Base-by-base conservation (phyloP, 129 eudicot species). In the Escallonia rubra region DNA sequence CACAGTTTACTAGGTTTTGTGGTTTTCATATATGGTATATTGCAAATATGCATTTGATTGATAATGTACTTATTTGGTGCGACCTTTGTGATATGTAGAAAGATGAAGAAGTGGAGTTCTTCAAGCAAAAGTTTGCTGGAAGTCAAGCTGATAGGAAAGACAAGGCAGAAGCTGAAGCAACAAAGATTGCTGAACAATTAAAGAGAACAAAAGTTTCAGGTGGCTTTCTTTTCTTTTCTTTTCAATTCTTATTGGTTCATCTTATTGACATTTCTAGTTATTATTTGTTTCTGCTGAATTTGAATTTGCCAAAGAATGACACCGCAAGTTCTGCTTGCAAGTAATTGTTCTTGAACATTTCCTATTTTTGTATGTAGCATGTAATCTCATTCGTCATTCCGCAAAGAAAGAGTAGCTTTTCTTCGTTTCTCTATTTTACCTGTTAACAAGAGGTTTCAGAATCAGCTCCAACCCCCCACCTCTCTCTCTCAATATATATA, bases 61-160 rank as follows among this genome's bases (percentile, higher is more conserved):
- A 54, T 7, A 62, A 46, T 45, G 38, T 64, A 43, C 49, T 71
- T 56, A 56, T 12, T 48, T 48, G 76, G 3, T 57, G 40, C 16
- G 50, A 6, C 9, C 65, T 56, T 15, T 16, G 13, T 75, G 49
- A 49, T 68, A 16, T 79, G 82, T 79, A 93, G 98, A 80, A 79
- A 84, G 96, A 93, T 66, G 90, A 89, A 40, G 96, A 93, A 47
- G 84, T 84, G 55, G 96, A 86, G 41, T 78, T 67, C 43, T 89
- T 70, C 52, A 79, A 92, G 74, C 73, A 74, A 43, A 89, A 82
- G 79, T 93, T 89, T 93, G 98, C 98, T 76, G 98, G 98, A 71
- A 93, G 98, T 81, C 98, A 93, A 75, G 95, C 98, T 78, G 98
- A 93, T 23, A 86, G 96, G 74, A 82, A 77, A 64, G 87, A 78